Conservation (phyloP, 164 flowering plant genomes). For the Cinnamomum micranthum region DNA sequence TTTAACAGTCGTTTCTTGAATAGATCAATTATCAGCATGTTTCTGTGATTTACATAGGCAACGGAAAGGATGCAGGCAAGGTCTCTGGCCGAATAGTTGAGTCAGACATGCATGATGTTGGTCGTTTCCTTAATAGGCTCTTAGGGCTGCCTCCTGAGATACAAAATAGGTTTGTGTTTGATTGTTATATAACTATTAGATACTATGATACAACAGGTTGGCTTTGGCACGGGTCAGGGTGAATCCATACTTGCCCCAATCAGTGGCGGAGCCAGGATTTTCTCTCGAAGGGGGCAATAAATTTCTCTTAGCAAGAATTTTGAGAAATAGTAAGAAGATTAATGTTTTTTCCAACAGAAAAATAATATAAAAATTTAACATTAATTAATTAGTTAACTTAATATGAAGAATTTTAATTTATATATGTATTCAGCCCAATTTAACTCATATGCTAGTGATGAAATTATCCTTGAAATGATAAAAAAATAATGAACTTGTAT, state of each 20-base stretch:
- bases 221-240: too few species aligned
- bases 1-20: not conserved
- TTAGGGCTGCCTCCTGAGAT: slow-evolving; percentile 94
- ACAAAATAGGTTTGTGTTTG: slow-evolving; percentile 68
- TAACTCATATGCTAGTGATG: not conserved
- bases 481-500: too few species aligned
- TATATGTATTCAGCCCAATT: too few species aligned
- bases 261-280: too few species aligned
- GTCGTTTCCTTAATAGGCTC: slow-evolving; percentile 92
- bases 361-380: too few species aligned
- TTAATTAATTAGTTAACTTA: too few species aligned
- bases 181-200: not conserved
- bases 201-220: not conserved
- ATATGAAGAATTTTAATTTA: too few species aligned
- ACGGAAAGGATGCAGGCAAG: slow-evolving; percentile 71
- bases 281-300: too few species aligned
- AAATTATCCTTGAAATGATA: not conserved
- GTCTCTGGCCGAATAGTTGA: slow-evolving; percentile 85
- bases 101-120: slow-evolving; percentile 98
- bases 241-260: too few species aligned
- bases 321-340: too few species aligned
- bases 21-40: slow-evolving; percentile 5
- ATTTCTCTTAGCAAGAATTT: too few species aligned
- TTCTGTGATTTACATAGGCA: slow-evolving; percentile 34
- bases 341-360: too few species aligned